Percentiles rank a stretch among this genome's conserved stretches.
These are phyloP conservation scores for Fusarium bulbicola DNA, from an alignment of 2,329 filamentous ascomycete genomes.

Conservation along the genomic window DNA sequence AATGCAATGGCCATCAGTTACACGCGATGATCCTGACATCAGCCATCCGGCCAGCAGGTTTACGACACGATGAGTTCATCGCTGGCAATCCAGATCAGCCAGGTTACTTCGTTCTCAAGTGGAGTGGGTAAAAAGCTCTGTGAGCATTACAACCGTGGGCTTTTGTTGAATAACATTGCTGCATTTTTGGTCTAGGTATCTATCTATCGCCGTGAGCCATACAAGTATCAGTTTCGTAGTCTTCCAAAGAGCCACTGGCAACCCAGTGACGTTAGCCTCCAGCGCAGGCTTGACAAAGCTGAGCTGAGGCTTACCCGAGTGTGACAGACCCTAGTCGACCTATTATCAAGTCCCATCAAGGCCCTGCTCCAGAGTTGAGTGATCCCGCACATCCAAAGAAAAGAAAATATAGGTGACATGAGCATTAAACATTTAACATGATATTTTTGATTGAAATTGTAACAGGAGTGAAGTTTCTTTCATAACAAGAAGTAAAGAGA, in stretches of 20 bases:
- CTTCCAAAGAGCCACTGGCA: background rate
- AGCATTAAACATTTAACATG: constrained; percentile 26
- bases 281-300: constrained; percentile 8
- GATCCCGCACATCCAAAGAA: constrained; percentile 17
- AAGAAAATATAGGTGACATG: background rate
- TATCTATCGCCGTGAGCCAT: constrained; percentile 29
- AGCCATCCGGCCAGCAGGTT: constrained; percentile 7
- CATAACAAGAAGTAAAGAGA: constrained; percentile 23
- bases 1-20: constrained; percentile 2
- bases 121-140: constrained; percentile 6
- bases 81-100: constrained; percentile 19
- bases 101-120: background rate
- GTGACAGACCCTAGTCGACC: constrained; percentile 13
- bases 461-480: constrained; percentile 42
- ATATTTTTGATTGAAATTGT: constrained; percentile 27
- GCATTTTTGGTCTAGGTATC: constrained; percentile 6
- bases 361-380: constrained; percentile 7
- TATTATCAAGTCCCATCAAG: constrained; percentile 14
- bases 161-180: constrained; percentile 13
- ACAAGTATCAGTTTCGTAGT: constrained; percentile 26
- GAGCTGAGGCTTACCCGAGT: constrained; percentile 1
- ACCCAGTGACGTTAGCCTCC: constrained; percentile 1
- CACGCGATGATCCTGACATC: constrained; percentile 29
- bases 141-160: background rate
- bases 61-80: constrained; percentile 2